Evolutionary conservation across 495 filamentous ascomycete species (phyloP).

Genomic region (Terfezia claveryi): DNA sequence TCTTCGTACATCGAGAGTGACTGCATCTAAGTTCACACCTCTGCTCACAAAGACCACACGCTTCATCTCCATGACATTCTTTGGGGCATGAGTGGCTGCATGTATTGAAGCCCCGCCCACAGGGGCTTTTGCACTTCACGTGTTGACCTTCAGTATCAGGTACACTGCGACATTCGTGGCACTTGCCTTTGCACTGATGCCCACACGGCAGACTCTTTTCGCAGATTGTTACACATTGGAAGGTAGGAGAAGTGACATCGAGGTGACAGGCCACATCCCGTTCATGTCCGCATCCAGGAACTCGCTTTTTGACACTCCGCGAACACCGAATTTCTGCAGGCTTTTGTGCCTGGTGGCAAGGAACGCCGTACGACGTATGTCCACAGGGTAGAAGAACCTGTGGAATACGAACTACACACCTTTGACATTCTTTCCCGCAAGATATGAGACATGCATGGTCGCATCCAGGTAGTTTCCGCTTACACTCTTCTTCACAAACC

Average conservation of each 20-base stretch:
- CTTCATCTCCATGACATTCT: constrained; percentile 31
- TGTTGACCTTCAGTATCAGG: constrained; percentile 21
- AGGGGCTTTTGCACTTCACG: constrained; percentile 28
- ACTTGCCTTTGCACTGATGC: constrained; percentile 34
- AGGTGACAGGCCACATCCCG: constrained; percentile 29
- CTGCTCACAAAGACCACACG: constrained; percentile 32
- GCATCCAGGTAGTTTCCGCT: constrained; percentile 33
- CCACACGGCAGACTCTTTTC: constrained; percentile 31
- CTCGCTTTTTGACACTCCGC: constrained; percentile 21
- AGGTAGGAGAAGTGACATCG: constrained; percentile 21
- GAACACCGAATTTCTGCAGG: constrained; percentile 22
- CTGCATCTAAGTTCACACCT: constrained; percentile 39
- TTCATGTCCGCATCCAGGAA: constrained; percentile 34
- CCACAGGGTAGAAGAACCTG: constrained; percentile 35
- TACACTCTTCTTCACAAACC: constrained; percentile 39
- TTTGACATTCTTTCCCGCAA: constrained; percentile 33
- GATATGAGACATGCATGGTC: constrained; percentile 35
- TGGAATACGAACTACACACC: constrained; percentile 25
- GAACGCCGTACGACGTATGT: constrained; percentile 27
- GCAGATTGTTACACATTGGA: constrained; percentile 30
- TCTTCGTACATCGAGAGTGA: constrained; percentile 37
- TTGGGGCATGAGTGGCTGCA: constrained; percentile 36
- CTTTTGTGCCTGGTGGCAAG: constrained; percentile 32
- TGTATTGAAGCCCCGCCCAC: constrained; percentile 31
- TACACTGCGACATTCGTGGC: constrained; percentile 25